These are phyloP conservation scores for Marasmius oreades DNA, from an alignment of 1,284 basidiomycete genomes.

Conservation along the genomic window DNA sequence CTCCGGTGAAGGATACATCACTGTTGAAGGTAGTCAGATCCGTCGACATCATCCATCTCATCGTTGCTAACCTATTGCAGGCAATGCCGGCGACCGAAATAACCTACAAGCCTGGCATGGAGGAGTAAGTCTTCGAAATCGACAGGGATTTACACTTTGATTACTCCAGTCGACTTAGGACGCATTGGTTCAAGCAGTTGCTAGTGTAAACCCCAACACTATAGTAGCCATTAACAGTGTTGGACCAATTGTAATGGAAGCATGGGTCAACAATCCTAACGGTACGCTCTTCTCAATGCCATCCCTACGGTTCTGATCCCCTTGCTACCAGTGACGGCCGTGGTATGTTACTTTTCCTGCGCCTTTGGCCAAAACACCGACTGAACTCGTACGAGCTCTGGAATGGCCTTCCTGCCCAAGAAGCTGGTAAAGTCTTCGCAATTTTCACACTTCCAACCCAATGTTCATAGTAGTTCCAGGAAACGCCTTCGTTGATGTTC, in stretches of 20 bases:
- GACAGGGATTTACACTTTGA: neutral
- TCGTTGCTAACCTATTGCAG: slow-evolving; percentile 15
- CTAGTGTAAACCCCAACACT: slow-evolving; percentile 57
- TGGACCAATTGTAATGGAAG: slow-evolving; percentile 63
- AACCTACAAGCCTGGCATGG: slow-evolving; percentile 67
- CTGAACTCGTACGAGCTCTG: slow-evolving; percentile 33
- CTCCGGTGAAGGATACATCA: slow-evolving; percentile 52
- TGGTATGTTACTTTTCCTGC: slow-evolving; percentile 28
- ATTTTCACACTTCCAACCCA: neutral
- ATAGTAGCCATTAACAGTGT: slow-evolving; percentile 77
- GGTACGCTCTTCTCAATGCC: slow-evolving; percentile 32
- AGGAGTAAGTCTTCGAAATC: slow-evolving; percentile 37
- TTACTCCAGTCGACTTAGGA: slow-evolving; percentile 34
- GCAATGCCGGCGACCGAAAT: slow-evolving; percentile 65
- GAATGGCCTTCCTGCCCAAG: slow-evolving; percentile 67
- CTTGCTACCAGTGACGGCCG: slow-evolving; percentile 40
- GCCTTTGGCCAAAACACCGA: neutral
- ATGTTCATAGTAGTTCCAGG: slow-evolving; percentile 29
- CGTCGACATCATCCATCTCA: neutral
- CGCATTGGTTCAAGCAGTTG: slow-evolving; percentile 49
- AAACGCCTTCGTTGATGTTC: slow-evolving; percentile 57
- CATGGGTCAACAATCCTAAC: slow-evolving; percentile 63
- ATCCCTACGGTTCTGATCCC: neutral
- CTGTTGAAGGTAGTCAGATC: slow-evolving; percentile 45
- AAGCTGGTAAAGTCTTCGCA: slow-evolving; percentile 44